Evolutionary conservation across 1,139 yeast species (phyloP).

Genomic region (Taphrina communis): DNA sequence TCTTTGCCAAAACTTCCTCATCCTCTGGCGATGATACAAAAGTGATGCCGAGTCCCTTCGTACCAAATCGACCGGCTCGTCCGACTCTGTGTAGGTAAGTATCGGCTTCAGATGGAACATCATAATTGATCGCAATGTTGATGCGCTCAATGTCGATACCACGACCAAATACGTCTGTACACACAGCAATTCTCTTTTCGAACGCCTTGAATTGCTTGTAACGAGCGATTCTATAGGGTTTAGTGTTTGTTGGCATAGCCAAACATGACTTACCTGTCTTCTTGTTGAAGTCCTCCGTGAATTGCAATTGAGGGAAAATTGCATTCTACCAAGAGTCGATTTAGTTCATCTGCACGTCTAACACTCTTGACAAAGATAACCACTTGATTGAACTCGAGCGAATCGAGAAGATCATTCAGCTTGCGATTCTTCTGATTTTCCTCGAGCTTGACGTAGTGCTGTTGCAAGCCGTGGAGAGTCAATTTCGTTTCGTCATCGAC

Average conservation of each 20-base stretch:
- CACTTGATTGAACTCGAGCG: constrained; percentile 96
- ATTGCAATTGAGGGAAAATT: constrained; percentile 98
- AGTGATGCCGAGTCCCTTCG: constrained; percentile 95
- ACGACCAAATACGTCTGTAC: constrained; percentile 98
- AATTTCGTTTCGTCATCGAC: constrained; percentile 98
- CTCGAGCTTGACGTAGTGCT: constrained; percentile 84
- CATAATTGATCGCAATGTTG: constrained; percentile 96
- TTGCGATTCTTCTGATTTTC: constrained; percentile 94
- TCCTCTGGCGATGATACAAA: constrained; percentile 86
- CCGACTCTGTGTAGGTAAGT: constrained; percentile 99
- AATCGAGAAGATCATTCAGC: constrained; percentile 88
- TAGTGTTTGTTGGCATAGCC: not conserved
- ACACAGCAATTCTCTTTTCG: constrained; percentile 97
- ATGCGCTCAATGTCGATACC: constrained; percentile 99
- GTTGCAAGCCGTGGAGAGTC: constrained; percentile 97
- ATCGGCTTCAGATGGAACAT: constrained; percentile 71
- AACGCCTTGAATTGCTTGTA: constrained; percentile 96
- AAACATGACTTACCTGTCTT: constrained; percentile 69
- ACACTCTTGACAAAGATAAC: constrained; percentile 94
- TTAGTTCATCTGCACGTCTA: constrained; percentile 88
- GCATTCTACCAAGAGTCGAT: constrained; percentile 85
- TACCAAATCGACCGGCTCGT: constrained; percentile 99
- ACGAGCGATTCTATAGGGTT: constrained; percentile 65
- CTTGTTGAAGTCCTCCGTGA: constrained; percentile 95
- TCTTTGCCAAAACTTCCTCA: constrained; percentile 86